phyloP scores from a whole-genome alignment of 192 early-diverging fungal genomes.

The Pecoramyces ruminantium region DNA sequence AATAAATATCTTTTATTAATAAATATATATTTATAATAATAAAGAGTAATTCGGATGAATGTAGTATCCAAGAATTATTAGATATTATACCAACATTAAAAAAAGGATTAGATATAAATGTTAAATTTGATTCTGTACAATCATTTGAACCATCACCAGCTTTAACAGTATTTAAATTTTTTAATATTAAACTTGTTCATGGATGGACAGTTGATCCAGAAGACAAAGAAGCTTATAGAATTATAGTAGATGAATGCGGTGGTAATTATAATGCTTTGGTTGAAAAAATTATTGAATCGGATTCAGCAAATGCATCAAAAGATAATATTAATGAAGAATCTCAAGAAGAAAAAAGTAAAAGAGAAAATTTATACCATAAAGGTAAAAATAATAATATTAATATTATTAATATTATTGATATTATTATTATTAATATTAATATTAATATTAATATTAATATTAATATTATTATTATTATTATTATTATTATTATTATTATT shows the following conservation, averaged over 20 bases:
- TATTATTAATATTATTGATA: no score
- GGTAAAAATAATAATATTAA: background rate
- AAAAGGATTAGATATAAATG: slow-evolving; percentile 62
- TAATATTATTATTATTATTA: no score
- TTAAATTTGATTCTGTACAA: slow-evolving; percentile 54
- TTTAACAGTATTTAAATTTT: slow-evolving; percentile 55
- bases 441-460: no score
- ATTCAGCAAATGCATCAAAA: slow-evolving; percentile 13
- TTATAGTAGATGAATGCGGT: slow-evolving; percentile 30
- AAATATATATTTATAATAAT: no score
- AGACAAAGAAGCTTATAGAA: slow-evolving; percentile 29
- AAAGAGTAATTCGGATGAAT: background rate
- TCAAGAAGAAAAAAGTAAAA: no score
- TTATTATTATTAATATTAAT: no score
- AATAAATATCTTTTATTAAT: no score
- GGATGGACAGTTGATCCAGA: slow-evolving; percentile 73
- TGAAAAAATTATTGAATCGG: slow-evolving; percentile 49
- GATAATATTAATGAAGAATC: background rate
- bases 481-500: no score
- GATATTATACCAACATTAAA: slow-evolving; percentile 3
- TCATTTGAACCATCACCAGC: slow-evolving; percentile 58
- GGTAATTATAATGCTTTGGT: slow-evolving; percentile 65
- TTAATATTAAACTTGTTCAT: slow-evolving; percentile 66
- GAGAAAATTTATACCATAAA: background rate
- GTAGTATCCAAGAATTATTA: background rate